These are phyloP conservation scores for Termitomyces eurrhizus DNA, from an alignment of 768 basidiomycete species.

Conservation along the genomic window DNA sequence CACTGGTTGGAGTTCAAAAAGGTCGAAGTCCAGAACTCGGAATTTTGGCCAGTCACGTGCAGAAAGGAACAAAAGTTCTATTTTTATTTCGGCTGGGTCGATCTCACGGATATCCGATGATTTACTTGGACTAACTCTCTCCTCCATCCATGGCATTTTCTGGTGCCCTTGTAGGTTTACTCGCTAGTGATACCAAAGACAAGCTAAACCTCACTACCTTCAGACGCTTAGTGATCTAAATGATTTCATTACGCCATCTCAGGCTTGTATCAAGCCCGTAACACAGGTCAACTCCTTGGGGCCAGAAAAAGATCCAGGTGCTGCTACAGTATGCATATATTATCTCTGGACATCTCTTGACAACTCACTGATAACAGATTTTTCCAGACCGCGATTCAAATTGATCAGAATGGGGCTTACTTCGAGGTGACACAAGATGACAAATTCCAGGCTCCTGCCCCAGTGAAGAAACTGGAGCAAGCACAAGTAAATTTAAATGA, in stretches of 20 bases:
- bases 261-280: constrained; percentile 97
- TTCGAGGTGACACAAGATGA: constrained; percentile 65
- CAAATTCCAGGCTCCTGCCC: constrained; percentile 11
- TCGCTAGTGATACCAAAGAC: not conserved
- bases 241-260: constrained; percentile 95
- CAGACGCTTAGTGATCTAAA: constrained; percentile 93
- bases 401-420: constrained; percentile 83
- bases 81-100: not conserved
- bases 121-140: not conserved
- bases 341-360: not conserved
- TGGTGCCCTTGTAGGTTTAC: constrained; percentile 66
- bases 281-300: constrained; percentile 34
- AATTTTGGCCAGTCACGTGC: not conserved
- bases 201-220: not conserved
- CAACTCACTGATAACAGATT: not conserved
- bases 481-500: constrained; percentile 97
- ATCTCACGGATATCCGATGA: not conserved
- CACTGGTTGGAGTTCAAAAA: too few species aligned
- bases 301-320: constrained; percentile 28
- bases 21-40: too few species aligned
- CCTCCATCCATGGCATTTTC: constrained; percentile 71
- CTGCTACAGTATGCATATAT: constrained; percentile 30
- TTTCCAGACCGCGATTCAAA: constrained; percentile 82
- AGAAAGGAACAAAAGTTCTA: constrained; percentile 1
- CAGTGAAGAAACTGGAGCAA: constrained; percentile 71